These are phyloP conservation scores for Hyphopichia khmerensis DNA, from an alignment of 1,139 yeast species.

Conservation along the genomic window DNA sequence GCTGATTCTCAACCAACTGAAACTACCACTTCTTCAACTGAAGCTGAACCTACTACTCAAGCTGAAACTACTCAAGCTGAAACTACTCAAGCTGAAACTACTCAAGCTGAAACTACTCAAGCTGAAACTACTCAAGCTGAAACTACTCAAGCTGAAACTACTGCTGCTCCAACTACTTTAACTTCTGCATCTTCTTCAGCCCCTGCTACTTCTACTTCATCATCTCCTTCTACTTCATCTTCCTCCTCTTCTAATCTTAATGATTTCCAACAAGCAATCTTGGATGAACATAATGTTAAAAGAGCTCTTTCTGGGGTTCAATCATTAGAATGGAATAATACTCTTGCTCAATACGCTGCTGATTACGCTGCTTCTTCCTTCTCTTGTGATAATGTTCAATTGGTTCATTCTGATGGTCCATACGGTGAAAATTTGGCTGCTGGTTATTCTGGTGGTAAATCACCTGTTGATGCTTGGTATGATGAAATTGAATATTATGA, in stretches of 20 bases:
- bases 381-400: constrained; percentile 53
- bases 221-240: constrained; percentile 18
- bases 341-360: constrained; percentile 48
- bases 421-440: constrained; percentile 65
- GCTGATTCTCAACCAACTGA: constrained; percentile 1
- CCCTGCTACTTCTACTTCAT: constrained; percentile 17
- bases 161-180: constrained; percentile 12
- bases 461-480: constrained; percentile 68
- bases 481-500: constrained; percentile 55
- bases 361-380: constrained; percentile 42
- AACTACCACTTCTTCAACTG: constrained; percentile 8
- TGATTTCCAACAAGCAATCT: constrained; percentile 31
- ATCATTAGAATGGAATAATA: constrained; percentile 47
- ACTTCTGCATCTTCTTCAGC: constrained; percentile 14
- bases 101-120: constrained; percentile 15
- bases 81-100: constrained; percentile 14
- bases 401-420: constrained; percentile 50
- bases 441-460: constrained; percentile 44
- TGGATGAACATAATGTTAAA: constrained; percentile 51
- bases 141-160: constrained; percentile 10
- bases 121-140: constrained; percentile 17
- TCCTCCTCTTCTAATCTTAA: constrained; percentile 13
- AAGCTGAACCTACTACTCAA: constrained; percentile 1
- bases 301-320: constrained; percentile 56
- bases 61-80: constrained; percentile 9